Conservation (phyloP, 345 rosid species). For the Aquilaria malaccensis region DNA sequence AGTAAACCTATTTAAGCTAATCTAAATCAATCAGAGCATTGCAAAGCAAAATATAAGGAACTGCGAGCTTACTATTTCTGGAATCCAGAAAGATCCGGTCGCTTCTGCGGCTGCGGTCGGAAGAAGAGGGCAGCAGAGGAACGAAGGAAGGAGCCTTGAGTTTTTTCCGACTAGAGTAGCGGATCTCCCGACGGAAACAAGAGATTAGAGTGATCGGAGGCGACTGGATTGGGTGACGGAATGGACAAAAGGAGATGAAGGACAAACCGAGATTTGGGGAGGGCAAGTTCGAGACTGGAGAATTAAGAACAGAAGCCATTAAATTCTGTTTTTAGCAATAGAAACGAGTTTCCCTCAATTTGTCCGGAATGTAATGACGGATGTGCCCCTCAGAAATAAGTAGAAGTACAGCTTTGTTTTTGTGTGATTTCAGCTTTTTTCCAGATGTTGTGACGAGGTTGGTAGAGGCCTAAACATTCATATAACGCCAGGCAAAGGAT, state of each 20-base stretch:
- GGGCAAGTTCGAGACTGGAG: slow-evolving; percentile 26
- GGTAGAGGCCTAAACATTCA: too few relatives aligned
- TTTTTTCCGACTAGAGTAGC: slow-evolving; percentile 14
- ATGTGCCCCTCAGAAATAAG: neutral
- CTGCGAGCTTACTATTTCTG: slow-evolving; percentile 26
- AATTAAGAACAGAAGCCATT: slow-evolving; percentile 30
- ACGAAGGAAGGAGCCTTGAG: slow-evolving; percentile 27
- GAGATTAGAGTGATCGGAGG: slow-evolving; percentile 4
- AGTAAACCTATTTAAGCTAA: neutral
- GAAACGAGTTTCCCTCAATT: neutral
- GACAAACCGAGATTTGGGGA: slow-evolving; percentile 22
- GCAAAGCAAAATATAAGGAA: too few relatives aligned
- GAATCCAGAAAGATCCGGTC: slow-evolving; percentile 37
- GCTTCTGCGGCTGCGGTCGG: slow-evolving; percentile 36
- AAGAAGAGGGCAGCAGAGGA: slow-evolving; percentile 27
- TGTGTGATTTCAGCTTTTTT: too few relatives aligned
- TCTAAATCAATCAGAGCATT: neutral
- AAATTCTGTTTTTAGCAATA: neutral
- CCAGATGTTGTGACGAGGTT: too few relatives aligned
- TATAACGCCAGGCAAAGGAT: too few relatives aligned
- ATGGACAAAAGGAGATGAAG: slow-evolving; percentile 13
- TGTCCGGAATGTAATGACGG: neutral
- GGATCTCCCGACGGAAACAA: slow-evolving; percentile 16
- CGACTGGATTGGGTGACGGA: slow-evolving; percentile 1
- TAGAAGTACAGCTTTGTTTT: too few relatives aligned